Base-by-base conservation (phyloP, 345 rosid genomes). In the Orychophragmus violaceus region DNA sequence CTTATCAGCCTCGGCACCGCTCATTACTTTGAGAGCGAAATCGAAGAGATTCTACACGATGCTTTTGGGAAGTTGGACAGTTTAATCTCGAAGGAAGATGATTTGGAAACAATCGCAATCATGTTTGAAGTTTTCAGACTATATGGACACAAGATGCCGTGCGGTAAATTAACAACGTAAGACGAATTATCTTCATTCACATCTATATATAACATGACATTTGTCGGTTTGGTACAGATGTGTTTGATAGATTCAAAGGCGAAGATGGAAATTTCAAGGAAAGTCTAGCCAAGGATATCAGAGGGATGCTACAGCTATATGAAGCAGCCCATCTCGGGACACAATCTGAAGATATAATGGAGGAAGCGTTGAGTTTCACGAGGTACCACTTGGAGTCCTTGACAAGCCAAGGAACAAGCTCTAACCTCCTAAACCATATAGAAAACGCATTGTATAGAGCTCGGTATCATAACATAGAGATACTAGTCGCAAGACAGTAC, bases 111-210 rank as follows among this genome's bases (percentile, higher is more conserved):
- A 6, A 17, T 10, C 0, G 25, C 53, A 1, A 44, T 59, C 64
- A 39, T 41, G 51, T 59, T 59, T 59, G 64, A 39, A 11, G 64
- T 39, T 16, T 59, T 59, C 24, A 59, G 64, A 39, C 13, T 59
- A 39, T 59, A 39, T 8, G 51, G 35, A 9, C 64, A 59, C 14
- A 5, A 59, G 1, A 16, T 59, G 8, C 14, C 64, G 5, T 37
- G 49, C 3, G 49, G 49, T 59, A 59, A 37, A 2, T 10, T 14
- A 56, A 3, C 3, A 33, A 32, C 35, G n/a, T n/a, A n/a, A n/a
- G n/a, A n/a, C n/a, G n/a, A n/a, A n/a, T n/a, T n/a, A n/a, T n/a
- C n/a, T n/a, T n/a, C n/a, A n/a, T 32, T 32, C 11, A 10, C 8
- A 44, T 3, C 0, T 8, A 44, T 17, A 18, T 33, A 8, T 28